Evolutionary conservation across 1,284 basidiomycete species (phyloP).

Genomic region (Waitea zeae): DNA sequence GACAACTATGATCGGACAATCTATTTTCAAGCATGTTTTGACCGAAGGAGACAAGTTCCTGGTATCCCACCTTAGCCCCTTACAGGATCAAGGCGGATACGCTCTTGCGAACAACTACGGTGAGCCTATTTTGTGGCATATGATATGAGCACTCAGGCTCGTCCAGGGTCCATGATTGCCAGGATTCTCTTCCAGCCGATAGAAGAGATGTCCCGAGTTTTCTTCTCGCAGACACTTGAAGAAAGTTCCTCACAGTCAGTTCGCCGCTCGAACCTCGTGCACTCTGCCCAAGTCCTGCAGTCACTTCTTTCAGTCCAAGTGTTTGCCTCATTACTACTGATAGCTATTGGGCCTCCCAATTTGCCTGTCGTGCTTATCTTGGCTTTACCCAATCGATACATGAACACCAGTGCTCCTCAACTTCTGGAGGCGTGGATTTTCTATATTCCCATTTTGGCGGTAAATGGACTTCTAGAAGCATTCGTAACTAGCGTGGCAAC

Average conservation of each 20-base stretch:
- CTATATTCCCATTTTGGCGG: conserved; percentile 76
- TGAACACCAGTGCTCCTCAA: conserved; percentile 51
- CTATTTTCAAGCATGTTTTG: conserved; percentile 82
- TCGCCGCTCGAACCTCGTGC: conserved; percentile 12
- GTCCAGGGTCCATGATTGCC: conserved; percentile 72
- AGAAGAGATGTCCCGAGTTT: conserved; percentile 78
- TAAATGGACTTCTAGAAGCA: conserved; percentile 82
- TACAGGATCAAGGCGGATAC: conserved; percentile 84
- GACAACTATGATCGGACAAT: conserved; percentile 71
- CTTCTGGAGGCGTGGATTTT: conserved; percentile 66
- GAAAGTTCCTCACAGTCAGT: conserved; percentile 8
- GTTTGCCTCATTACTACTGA: conserved; percentile 53
- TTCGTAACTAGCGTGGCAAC: conserved; percentile 71
- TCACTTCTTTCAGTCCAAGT: conserved; percentile 54
- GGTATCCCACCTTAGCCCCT: conserved; percentile 64
- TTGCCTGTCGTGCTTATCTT: conserved; percentile 50
- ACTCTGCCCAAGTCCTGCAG: conserved; percentile 23
- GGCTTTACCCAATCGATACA: conserved; percentile 58
- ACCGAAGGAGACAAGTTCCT: conserved; percentile 94
- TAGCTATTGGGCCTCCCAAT: conserved; percentile 61
- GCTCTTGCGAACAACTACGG: conserved; percentile 92
- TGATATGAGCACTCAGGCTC: too few relatives aligned
- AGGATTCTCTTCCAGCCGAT: conserved; percentile 86
- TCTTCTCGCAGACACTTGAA: conserved; percentile 60
- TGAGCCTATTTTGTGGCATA: conserved; percentile 16